Base-by-base conservation (phyloP, 2,329 filamentous ascomycete species). In the Aureobasidium zeae region DNA sequence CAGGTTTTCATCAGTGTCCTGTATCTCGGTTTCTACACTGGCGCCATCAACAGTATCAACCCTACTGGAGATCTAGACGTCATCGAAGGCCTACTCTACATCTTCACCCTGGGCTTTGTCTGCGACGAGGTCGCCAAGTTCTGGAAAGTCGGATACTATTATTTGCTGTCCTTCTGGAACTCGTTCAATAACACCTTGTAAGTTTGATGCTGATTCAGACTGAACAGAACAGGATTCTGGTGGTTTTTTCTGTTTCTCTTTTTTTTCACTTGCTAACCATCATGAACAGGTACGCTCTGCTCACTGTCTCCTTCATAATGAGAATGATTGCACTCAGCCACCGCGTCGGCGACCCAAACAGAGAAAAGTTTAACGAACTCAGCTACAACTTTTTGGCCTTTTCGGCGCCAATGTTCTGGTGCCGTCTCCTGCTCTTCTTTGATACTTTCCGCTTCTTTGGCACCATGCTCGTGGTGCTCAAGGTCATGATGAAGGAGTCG, bases 101-200 rank as follows among this genome's bases (percentile, higher is more conserved):
- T 89, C 50, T 95, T 98, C 68, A 96, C 91, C 0, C 62, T 89
- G 4, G 88, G 86, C 16, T 98, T 93, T 62, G 74, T 95, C 22
- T 87, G 80, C 55, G 89, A 98, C 58, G 91, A 96, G 59, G 52
- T 81, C 1, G 69, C 79, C 58, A 98, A 98, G 63, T 76, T 95
- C 53, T 94, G 86, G 77, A 98, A 98, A 61, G 84, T 94, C 11
- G 91, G 91, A 8, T 77, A 83, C 49, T 83, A 83, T 55, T 96
- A 96, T 57, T n/a, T n/a, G n/a, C 72, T 98, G 44, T 82, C 86
- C 15, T 98, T 98, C 62, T 96, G 91, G 91, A 95, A 94, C 56
- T 84, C 84, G 17, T 94, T 98, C 70, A 98, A 98, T 63, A 74
- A 76, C 19, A 72, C 81, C 0, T 72, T 98, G 0, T n/a, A n/a